Evolutionary conservation across 257 asterid genomes (phyloP).

Genomic region (Gentiana straminea): DNA sequence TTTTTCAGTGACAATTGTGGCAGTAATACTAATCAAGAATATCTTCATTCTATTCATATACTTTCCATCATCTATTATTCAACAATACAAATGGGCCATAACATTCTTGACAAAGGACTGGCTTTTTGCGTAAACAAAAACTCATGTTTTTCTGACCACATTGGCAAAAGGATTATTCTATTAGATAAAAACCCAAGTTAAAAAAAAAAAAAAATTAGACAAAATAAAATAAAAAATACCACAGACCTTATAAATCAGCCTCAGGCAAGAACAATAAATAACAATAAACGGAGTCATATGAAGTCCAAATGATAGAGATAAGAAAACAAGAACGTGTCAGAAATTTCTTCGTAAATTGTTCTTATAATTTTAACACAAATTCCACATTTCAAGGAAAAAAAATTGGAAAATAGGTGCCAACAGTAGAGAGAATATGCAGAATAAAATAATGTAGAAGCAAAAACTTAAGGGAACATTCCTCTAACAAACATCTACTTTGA

Average conservation of each 20-base stretch:
- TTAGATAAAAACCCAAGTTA: not conserved
- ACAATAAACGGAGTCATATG: constrained; percentile 2
- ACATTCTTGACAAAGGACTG: not conserved
- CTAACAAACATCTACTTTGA: not conserved
- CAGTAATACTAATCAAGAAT: too few species aligned
- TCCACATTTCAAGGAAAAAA: not conserved
- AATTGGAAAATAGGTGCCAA: not conserved
- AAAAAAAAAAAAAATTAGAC: not conserved
- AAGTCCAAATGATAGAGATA: not conserved
- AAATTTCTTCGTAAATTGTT: constrained; percentile 2
- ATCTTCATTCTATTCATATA: too few species aligned
- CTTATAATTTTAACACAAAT: not conserved
- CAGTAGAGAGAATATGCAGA: too few species aligned
- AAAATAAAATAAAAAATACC: not conserved
- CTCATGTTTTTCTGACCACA: not conserved
- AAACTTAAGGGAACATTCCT: not conserved
- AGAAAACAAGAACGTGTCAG: not conserved
- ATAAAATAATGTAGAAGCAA: too few species aligned
- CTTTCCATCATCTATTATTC: too few species aligned
- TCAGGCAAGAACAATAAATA: not conserved
- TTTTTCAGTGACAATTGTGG: too few species aligned
- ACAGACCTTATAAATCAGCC: not conserved
- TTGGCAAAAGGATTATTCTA: not conserved
- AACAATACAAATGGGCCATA: too few species aligned
- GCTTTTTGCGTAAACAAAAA: not conserved